A percentile compares a stretch with the other conserved stretches of the same genome.
phyloP scores from a whole-genome alignment of 139 green algal genomes.

The Chlamydomonas asymmetrica region DNA sequence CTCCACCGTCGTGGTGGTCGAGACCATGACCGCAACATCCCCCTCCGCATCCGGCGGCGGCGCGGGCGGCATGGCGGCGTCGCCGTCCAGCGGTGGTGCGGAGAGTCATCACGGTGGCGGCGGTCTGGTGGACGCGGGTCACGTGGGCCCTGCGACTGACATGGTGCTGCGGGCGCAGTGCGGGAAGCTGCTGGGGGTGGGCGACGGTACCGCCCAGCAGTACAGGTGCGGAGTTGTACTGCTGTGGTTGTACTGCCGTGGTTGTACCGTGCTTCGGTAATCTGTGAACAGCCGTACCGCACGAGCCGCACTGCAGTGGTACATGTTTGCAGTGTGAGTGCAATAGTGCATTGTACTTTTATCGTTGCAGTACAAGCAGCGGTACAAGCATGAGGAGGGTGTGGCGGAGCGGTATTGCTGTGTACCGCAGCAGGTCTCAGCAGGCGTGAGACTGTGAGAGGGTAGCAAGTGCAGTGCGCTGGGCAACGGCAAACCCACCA shows the following conservation, averaged over 20 bases:
- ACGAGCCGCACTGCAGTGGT: neutral
- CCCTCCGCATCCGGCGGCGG: neutral
- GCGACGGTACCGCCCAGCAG: neutral
- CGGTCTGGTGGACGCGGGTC: neutral
- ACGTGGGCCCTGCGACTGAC: neutral
- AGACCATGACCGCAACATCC: neutral
- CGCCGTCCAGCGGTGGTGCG: neutral
- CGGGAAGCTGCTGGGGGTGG: slow-evolving; percentile 28
- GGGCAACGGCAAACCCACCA: neutral
- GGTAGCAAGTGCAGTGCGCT: no score
- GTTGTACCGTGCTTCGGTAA: neutral
- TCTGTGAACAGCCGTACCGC: neutral
- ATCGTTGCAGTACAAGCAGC: neutral
- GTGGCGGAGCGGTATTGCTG: no score
- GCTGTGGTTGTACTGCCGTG: neutral
- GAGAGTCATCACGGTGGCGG: neutral
- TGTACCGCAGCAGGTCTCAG: no score
- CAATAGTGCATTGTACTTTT: neutral
- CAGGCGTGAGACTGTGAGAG: no score
- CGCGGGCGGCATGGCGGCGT: neutral
- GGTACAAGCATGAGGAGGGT: no score
- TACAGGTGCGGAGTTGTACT: neutral
- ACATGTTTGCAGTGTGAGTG: neutral
- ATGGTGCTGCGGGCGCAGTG: slow-evolving; percentile 20
- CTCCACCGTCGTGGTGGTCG: neutral